Base-by-base conservation (phyloP, 2,329 filamentous ascomycete genomes). In the Cephalotrichum gorgonifer region DNA sequence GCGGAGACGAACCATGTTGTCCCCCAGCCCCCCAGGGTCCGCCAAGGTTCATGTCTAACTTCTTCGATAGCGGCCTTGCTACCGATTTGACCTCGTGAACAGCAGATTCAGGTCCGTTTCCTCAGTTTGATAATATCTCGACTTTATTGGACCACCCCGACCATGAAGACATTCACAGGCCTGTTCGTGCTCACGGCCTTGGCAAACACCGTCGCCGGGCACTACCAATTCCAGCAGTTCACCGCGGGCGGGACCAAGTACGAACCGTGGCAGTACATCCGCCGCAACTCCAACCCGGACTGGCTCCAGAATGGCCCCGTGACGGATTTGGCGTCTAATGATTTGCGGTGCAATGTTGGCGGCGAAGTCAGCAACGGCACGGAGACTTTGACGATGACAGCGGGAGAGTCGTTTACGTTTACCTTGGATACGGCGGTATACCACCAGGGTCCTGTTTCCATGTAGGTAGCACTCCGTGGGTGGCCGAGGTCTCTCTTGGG, bases 341-440 rank as follows among this genome's bases (percentile, higher is more conserved):
- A 67, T 52, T 57, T 68, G 47, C 59, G 65, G 47, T 68, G 65
- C 62, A 68, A 67, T 54, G 63, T 61, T 6, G 65, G 65, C 44
- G 65, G 54, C 25, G 48, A 60, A 12, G 50, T 55, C 22, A 62
- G 62, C 12, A 57, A 55, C 20, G 49, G 50, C 44, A 66, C 64
- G 3, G 54, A 62, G 20, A 64, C 64, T 3, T 53, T 60, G 38
- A 54, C 54, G 6, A 56, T 64, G 50, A 60, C 58, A 30, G 64
- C 64, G 6, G 64, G 64, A 1, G 57, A 63, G 42, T 20, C 55
- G 15, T 67, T 68, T 54, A 65, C 61, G 47, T 67, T 66, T 55
- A 63, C 60, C 9, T 57, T 62, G 14, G 64, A 67, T 52, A 49
- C 51, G 1, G 60, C 64, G 17, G 64, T 68, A 38, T 68, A 68